Evolutionary conservation across 2,329 filamentous ascomycete genomes (phyloP).

Genomic region (Diaporthe capsici): DNA sequence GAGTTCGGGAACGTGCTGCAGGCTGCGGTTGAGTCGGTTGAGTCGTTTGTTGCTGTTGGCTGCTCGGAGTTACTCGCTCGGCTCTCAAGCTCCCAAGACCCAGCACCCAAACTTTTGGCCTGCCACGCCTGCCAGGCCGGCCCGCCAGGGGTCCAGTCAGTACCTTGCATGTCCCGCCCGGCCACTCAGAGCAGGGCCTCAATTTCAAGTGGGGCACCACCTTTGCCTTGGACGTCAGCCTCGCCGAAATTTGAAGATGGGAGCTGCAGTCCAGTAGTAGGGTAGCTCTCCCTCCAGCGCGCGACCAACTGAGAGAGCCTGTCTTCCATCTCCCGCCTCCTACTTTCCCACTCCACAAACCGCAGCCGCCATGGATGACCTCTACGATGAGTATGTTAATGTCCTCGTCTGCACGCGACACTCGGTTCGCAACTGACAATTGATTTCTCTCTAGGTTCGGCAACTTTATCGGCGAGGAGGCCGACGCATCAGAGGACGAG

Average conservation of each 20-base stretch:
- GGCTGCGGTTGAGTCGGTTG: not conserved
- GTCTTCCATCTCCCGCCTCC: not conserved
- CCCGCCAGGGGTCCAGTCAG: constrained; percentile 17
- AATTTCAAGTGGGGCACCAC: constrained; percentile 1
- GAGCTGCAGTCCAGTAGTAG: constrained; percentile 28
- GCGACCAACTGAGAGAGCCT: constrained; percentile 31
- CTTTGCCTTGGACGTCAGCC: constrained; percentile 39
- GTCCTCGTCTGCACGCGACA: not conserved
- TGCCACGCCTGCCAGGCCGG: not conserved
- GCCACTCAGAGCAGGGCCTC: constrained; percentile 21
- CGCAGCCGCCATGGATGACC: constrained; percentile 78
- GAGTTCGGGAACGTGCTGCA: constrained; percentile 36
- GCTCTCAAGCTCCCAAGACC: not conserved
- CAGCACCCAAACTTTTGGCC: constrained; percentile 2
- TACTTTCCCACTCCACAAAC: not conserved
- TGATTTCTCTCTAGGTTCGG: constrained; percentile 78
- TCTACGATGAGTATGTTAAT: constrained; percentile 87
- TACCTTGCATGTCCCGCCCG: constrained; percentile 15
- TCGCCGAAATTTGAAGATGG: constrained; percentile 41
- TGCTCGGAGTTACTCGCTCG: constrained; percentile 1
- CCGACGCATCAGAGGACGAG: constrained; percentile 86
- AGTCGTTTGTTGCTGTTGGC: constrained; percentile 8
- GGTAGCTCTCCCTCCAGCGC: constrained; percentile 19
- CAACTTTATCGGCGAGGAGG: constrained; percentile 97
- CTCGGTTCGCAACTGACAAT: constrained; percentile 42